Base-by-base conservation (phyloP, 1,139 yeast species). In the Yamadazyma atmosphaerica region DNA sequence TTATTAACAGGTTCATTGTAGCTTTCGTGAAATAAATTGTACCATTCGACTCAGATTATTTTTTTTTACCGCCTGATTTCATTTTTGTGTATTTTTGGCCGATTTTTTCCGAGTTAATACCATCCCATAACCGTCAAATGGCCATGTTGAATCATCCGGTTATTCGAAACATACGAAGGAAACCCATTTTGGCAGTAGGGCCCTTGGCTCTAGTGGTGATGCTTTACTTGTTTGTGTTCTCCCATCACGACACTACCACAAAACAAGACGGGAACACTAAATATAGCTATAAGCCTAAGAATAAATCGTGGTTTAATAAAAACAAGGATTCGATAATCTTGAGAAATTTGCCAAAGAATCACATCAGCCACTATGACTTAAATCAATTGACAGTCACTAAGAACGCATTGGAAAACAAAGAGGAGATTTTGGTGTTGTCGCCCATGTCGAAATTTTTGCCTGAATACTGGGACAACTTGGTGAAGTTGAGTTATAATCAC, bases 381-480 rank as follows among this genome's bases (percentile, higher is more conserved):
- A 89, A 90, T 63, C 75, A 76, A 52, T 68, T 90, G 49, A 79
- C 81, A 26, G 74, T 90, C 4, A 77, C 90, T 1, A 70, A 84
- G 17, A 74, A 79, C 60, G 84, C 95, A 7, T 77, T 80, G 38
- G 72, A 73, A 42, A 86, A 87, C 59, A 77, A 76, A 53, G 98
- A 92, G 58, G 85, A 85, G 49, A 87, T 92, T 24, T 72, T 92
- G 57, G 79, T 86, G 47, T 75, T 86, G 61, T 81, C 97, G 2
- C 98, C 98, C 32, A 81, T 92, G 79, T 84, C 95, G 34, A 77
- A 81, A 48, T 92, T 92, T 58, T 80, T 85, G 57, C 81, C 82
- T 16, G 84, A 79, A 51, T 92, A 89, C 67, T 92, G 98, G 98
- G 77, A 78, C 30, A 92, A 92, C 59, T 63, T 92, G 46, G 63